Evolutionary conservation across 805 yeast species (phyloP).

Genomic region (Candida boidinii): DNA sequence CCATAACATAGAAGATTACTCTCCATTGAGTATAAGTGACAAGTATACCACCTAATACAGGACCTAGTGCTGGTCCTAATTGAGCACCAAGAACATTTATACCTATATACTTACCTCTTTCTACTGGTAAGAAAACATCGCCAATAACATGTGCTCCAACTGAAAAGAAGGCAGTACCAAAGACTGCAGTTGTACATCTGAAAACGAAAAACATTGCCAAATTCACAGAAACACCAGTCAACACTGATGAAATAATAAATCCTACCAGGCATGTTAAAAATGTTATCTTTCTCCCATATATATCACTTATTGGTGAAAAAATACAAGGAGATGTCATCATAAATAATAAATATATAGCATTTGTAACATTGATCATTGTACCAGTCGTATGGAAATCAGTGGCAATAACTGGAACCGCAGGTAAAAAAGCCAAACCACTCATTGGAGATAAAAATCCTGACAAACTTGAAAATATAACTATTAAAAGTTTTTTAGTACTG

Average conservation of each 20-base stretch:
- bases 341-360: conserved; percentile 39
- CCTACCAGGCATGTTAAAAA: conserved; percentile 33
- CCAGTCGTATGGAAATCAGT: conserved; percentile 35
- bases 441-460: conserved; percentile 39
- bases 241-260: conserved; percentile 13
- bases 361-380: conserved; percentile 37
- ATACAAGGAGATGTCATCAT: conserved; percentile 48
- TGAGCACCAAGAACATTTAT: conserved; percentile 42
- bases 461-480: too few relatives aligned
- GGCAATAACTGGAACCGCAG: conserved; percentile 45
- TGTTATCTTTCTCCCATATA: conserved; percentile 40
- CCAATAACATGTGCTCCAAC: conserved; percentile 44
- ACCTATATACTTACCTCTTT: conserved; percentile 45
- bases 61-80: conserved; percentile 45
- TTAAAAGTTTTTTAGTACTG: too few relatives aligned
- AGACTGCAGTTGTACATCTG: conserved; percentile 39
- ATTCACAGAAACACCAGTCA: conserved; percentile 37
- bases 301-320: conserved; percentile 40
- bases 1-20: conserved; percentile 41
- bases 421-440: conserved; percentile 36
- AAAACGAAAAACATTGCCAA: conserved; percentile 47
- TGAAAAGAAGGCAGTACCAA: conserved; percentile 48
- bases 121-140: conserved; percentile 40
- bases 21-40: conserved; percentile 46
- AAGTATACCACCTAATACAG: conserved; percentile 44